These are phyloP conservation scores for Phaeodactylum tricornutum DNA, from an alignment of 108 stramenopile species.

Conservation along the genomic window DNA sequence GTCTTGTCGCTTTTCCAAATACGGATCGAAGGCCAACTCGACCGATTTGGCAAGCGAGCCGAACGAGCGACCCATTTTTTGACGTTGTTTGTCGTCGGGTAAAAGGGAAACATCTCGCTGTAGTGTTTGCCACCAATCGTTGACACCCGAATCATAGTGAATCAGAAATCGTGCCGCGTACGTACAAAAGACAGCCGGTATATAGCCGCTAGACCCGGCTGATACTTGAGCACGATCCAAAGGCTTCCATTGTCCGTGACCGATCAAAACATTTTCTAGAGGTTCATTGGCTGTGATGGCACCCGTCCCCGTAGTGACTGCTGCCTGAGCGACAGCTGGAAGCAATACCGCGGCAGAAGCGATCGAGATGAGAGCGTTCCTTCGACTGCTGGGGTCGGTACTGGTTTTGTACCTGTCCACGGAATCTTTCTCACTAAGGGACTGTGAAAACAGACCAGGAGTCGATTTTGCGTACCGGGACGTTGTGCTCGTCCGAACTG, in stretches of 20 bases:
- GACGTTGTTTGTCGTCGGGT: slow-evolving; percentile 20
- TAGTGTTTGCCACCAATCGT: slow-evolving; percentile 46
- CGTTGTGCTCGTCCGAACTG: no score
- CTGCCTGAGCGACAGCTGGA: background rate
- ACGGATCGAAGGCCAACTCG: slow-evolving; percentile 17
- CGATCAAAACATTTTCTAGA: background rate
- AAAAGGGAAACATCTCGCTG: slow-evolving; percentile 39
- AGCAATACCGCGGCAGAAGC: background rate
- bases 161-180: slow-evolving; percentile 65
- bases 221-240: background rate
- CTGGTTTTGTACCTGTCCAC: no score
- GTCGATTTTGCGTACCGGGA: no score
- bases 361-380: background rate
- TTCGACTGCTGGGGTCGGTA: no score
- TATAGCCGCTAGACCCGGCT: background rate
- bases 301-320: background rate
- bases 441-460: no score
- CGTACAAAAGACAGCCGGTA: slow-evolving; percentile 58
- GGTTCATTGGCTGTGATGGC: background rate
- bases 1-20: background rate
- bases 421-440: no score
- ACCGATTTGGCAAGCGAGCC: slow-evolving; percentile 53
- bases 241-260: background rate
- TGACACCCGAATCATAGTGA: slow-evolving; percentile 47
- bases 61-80: slow-evolving; percentile 36